Conservation (phyloP, 2,329 filamentous ascomycete species). For the Botrytis medusae region DNA sequence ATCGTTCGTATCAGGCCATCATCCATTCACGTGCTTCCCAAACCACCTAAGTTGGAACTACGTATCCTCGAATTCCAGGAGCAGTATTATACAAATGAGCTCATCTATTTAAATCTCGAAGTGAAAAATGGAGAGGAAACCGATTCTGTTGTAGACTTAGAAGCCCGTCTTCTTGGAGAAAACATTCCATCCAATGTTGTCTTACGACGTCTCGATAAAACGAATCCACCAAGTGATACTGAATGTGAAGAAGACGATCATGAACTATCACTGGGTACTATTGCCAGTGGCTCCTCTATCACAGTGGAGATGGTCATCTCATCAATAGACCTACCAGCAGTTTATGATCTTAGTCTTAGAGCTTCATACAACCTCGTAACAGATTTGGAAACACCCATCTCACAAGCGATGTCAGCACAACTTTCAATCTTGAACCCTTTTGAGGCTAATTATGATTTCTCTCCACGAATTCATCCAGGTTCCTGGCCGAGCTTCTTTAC, state of each 20-base stretch:
- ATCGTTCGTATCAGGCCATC: conserved; percentile 52
- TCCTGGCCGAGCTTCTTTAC: conserved; percentile 88
- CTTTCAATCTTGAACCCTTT: conserved; percentile 80
- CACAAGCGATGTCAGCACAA: conserved; percentile 67
- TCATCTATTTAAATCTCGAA: conserved; percentile 65
- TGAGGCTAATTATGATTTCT: conserved; percentile 86
- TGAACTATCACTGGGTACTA: conserved; percentile 38
- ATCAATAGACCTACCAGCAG: conserved; percentile 51
- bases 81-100: conserved; percentile 85
- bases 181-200: conserved; percentile 48
- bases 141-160: conserved; percentile 68
- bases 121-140: conserved; percentile 82
- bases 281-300: conserved; percentile 48
- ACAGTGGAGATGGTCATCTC: conserved; percentile 51
- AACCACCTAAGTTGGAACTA: conserved; percentile 89
- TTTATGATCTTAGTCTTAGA: conserved; percentile 68
- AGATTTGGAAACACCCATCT: conserved; percentile 77
- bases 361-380: conserved; percentile 76
- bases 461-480: conserved; percentile 72
- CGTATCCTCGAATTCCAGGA: conserved; percentile 59
- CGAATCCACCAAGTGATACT: not conserved
- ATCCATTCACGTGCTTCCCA: conserved; percentile 72
- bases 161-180: conserved; percentile 65
- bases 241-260: conserved; percentile 8
- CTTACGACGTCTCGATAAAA: conserved; percentile 36